Conservation (phyloP, 176 grass and related monocot species). For the Stipa capillata region DNA sequence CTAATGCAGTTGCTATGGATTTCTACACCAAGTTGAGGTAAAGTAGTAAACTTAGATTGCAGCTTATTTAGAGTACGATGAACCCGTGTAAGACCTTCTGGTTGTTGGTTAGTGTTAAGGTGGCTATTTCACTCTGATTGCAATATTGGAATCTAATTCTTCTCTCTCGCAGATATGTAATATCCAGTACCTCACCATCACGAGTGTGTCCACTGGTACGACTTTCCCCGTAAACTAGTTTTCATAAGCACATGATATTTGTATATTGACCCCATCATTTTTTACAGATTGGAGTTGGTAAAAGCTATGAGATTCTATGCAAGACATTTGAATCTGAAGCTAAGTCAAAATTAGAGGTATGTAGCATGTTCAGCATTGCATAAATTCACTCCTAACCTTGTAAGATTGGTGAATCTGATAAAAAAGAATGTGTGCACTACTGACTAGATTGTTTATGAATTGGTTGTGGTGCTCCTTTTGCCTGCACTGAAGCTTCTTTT, state of each 20-base stretch:
- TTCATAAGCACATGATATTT: neutral
- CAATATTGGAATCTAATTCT: neutral
- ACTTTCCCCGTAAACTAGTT: neutral
- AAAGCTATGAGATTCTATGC: slow-evolving; percentile 75
- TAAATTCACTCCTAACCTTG: neutral
- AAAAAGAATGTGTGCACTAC: neutral
- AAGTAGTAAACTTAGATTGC: neutral
- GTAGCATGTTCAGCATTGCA: neutral
- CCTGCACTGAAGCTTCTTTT: neutral
- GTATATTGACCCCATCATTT: neutral
- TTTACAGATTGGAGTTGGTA: slow-evolving; percentile 51
- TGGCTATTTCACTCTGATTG: neutral
- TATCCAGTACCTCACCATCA: slow-evolving; percentile 81
- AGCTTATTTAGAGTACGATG: neutral
- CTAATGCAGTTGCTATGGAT: slow-evolving; percentile 51
- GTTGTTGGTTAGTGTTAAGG: neutral
- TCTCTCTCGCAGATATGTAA: slow-evolving; percentile 49
- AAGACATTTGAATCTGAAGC: slow-evolving; percentile 71
- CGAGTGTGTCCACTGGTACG: slow-evolving; percentile 63
- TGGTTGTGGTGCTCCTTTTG: neutral
- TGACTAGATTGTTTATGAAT: neutral
- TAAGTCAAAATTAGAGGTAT: slow-evolving; percentile 70
- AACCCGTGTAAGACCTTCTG: neutral
- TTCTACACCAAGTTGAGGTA: slow-evolving; percentile 81
- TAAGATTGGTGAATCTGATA: neutral